These are phyloP conservation scores for Hypoxylon cercidicola DNA, from an alignment of 495 filamentous ascomycete species.

Conservation along the genomic window DNA sequence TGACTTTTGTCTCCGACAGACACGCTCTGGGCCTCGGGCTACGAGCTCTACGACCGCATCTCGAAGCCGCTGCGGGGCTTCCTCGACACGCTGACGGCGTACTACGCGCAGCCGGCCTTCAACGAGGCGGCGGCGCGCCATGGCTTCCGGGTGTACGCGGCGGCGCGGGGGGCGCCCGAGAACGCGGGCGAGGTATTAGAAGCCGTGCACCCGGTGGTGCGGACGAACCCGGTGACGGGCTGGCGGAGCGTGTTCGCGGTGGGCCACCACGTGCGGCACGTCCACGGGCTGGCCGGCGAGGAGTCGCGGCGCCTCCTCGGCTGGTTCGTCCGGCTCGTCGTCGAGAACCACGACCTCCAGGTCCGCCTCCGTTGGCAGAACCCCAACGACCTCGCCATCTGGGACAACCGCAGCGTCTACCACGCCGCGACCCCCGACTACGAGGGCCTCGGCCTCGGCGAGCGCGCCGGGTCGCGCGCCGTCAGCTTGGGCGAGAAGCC, in stretches of 20 bases:
- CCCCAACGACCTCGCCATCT: slow-evolving; percentile 74
- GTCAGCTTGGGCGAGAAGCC: slow-evolving; percentile 76
- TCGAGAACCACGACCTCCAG: slow-evolving; percentile 84
- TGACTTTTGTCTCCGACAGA: slow-evolving; percentile 55
- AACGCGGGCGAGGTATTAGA: slow-evolving; percentile 71
- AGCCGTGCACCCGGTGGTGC: slow-evolving; percentile 75
- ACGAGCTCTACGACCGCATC: slow-evolving; percentile 82
- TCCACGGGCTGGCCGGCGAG: slow-evolving; percentile 73
- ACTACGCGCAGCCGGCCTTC: slow-evolving; percentile 71
- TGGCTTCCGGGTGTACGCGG: slow-evolving; percentile 65
- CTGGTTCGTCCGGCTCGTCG: slow-evolving; percentile 70
- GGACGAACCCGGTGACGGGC: slow-evolving; percentile 85
- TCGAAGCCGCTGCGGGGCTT: slow-evolving; percentile 71
- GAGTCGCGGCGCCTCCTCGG: slow-evolving; percentile 72
- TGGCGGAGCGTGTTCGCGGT: slow-evolving; percentile 79
- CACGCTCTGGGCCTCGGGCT: slow-evolving; percentile 80
- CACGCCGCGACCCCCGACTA: slow-evolving; percentile 79
- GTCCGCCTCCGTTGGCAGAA: slow-evolving; percentile 73
- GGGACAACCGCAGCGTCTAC: slow-evolving; percentile 79
- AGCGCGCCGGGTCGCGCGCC: slow-evolving; percentile 68
- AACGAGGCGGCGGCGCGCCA: slow-evolving; percentile 64
- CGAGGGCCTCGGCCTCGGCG: slow-evolving; percentile 64
- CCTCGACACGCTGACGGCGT: slow-evolving; percentile 74
- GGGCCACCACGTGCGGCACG: slow-evolving; percentile 68
- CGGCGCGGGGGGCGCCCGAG: slow-evolving; percentile 70